These are phyloP conservation scores for Bacidia rubella DNA, from an alignment of 495 filamentous ascomycete genomes.

Conservation along the genomic window DNA sequence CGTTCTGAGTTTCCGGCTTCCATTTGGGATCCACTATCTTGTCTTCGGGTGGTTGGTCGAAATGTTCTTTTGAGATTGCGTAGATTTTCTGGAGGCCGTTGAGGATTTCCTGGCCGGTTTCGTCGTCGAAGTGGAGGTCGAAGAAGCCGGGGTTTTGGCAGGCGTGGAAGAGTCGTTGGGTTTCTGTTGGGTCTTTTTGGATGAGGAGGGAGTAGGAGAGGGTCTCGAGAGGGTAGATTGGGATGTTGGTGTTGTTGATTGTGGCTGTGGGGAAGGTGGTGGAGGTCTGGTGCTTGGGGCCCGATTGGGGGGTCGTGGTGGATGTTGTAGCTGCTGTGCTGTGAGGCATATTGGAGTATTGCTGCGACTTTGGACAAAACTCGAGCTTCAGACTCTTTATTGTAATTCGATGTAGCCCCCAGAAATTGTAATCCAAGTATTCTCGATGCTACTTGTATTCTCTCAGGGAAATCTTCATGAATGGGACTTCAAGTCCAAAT, in stretches of 20 bases:
- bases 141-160: conserved; percentile 44
- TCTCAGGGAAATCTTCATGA: too few relatives aligned
- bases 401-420: too few relatives aligned
- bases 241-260: not conserved
- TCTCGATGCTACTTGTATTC: too few relatives aligned
- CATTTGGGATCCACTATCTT: not conserved
- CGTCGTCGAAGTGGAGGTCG: conserved; percentile 36
- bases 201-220: not conserved
- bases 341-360: conserved; percentile 1
- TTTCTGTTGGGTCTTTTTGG: conserved; percentile 17
- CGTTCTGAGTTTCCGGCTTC: not conserved
- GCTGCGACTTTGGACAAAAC: too few relatives aligned
- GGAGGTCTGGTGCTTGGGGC: not conserved
- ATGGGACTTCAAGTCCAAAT: too few relatives aligned
- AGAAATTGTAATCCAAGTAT: too few relatives aligned
- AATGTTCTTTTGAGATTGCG: not conserved
- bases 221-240: conserved; percentile 2
- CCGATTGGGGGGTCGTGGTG: not conserved
- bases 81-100: not conserved
- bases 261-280: not conserved
- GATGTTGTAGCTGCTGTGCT: not conserved
- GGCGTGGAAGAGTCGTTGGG: conserved; percentile 33
- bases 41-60: not conserved
- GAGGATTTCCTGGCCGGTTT: not conserved
- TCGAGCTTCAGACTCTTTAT: too few relatives aligned